Evolutionary conservation across 768 basidiomycete species (phyloP).

Genomic region (Panaeolus cyanescens): DNA sequence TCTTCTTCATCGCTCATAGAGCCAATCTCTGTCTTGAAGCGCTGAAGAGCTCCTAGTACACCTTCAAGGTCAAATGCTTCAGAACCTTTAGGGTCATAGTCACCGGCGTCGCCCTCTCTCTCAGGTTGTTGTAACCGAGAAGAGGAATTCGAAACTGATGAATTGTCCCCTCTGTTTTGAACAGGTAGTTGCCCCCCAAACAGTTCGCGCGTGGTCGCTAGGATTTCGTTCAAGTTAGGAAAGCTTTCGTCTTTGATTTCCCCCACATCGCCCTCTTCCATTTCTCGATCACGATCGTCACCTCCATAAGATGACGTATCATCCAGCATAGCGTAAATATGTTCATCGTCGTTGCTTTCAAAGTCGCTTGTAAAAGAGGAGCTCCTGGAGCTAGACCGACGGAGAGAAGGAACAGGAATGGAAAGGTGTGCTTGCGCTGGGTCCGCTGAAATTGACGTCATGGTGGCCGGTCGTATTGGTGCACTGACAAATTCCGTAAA

Average conservation of each 20-base stretch:
- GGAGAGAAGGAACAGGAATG: conserved; percentile 3
- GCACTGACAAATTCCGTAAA: conserved; percentile 77
- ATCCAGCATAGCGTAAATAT: background rate
- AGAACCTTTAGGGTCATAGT: background rate
- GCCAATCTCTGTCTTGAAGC: conserved; percentile 75
- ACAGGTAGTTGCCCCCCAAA: conserved; percentile 37
- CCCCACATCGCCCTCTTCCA: conserved; percentile 30
- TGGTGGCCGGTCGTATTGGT: conserved; percentile 26
- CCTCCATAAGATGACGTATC: background rate
- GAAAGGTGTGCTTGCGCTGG: conserved; percentile 8
- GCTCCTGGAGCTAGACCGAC: background rate
- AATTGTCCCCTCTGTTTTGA: background rate
- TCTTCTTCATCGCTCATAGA: conserved; percentile 64
- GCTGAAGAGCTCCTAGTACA: conserved; percentile 62
- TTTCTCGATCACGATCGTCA: conserved; percentile 13
- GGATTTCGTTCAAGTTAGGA: conserved; percentile 52
- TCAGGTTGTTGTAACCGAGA: too few species aligned
- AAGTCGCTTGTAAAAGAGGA: conserved; percentile 55
- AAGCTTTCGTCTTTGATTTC: conserved; percentile 30
- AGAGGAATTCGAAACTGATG: background rate
- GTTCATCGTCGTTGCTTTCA: conserved; percentile 40
- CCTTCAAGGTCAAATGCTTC: conserved; percentile 59
- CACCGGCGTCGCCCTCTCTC: too few species aligned
- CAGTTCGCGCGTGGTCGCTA: conserved; percentile 48
- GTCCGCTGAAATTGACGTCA: conserved; percentile 8